Evolutionary conservation across 1,284 basidiomycete species (phyloP).

Genomic region (Cerioporus squamosus): DNA sequence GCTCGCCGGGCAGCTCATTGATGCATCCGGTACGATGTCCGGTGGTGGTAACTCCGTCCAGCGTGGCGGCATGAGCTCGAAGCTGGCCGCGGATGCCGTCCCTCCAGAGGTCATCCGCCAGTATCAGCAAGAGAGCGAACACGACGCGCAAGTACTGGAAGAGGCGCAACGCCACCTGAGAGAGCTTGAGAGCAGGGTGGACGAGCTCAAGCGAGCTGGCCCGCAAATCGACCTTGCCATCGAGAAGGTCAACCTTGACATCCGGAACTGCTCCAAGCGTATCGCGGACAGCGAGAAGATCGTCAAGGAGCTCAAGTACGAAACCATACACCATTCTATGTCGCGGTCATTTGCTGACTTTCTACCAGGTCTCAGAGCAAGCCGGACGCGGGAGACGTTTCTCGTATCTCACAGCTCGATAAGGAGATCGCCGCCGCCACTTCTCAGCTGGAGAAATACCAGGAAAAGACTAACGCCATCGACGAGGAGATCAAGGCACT

Average conservation of each 20-base stretch:
- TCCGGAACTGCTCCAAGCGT: conserved; percentile 77
- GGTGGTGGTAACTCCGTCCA: conserved; percentile 87
- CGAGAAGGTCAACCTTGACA: conserved; percentile 87
- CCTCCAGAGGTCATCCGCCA: conserved; percentile 78
- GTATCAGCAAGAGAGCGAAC: conserved; percentile 80
- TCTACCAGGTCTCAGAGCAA: conserved; percentile 72
- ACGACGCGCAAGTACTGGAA: conserved; percentile 65
- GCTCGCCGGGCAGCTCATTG: conserved; percentile 92
- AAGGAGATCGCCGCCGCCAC: conserved; percentile 63
- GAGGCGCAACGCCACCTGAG: conserved; percentile 58
- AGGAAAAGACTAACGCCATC: conserved; percentile 71
- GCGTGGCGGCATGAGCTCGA: conserved; percentile 93
- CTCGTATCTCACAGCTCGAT: conserved; percentile 79
- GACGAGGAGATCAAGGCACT: conserved; percentile 84
- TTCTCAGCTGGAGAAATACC: conserved; percentile 70
- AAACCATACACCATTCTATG: conserved; percentile 14
- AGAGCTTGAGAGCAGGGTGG: conserved; percentile 65
- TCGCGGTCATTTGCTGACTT: conserved; percentile 5
- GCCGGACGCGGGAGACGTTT: conserved; percentile 82
- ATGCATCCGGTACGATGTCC: conserved; percentile 97
- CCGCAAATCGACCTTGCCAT: conserved; percentile 83
- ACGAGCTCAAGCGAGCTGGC: conserved; percentile 59
- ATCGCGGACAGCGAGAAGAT: conserved; percentile 86
- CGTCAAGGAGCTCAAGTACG: conserved; percentile 80
- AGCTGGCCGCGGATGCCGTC: conserved; percentile 83